Base-by-base conservation (phyloP, 495 filamentous ascomycete genomes). In the Aspergillus affinis region DNA sequence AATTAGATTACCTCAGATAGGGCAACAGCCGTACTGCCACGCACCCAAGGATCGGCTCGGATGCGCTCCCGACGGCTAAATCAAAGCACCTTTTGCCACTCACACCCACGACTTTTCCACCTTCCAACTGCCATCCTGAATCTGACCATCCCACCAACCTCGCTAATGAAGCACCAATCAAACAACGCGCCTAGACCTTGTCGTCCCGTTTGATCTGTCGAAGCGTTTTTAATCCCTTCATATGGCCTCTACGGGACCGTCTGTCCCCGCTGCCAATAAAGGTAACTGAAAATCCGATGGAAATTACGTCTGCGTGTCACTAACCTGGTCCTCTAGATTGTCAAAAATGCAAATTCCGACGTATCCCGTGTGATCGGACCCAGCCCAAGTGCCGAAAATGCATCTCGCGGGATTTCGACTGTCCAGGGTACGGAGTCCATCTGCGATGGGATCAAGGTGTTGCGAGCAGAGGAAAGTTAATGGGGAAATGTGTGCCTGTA, bases 301-400 rank as follows among this genome's bases (percentile, higher is more conserved):
- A 32, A 30, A 10, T 19, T 20, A 7, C 27, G 18, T 45, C 53
- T 36, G 18, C 44, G 10, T 41, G n/a, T 6, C 46, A 23, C 32
- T 32, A 30, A 19, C n/a, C 29, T 44, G 23, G 19, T 13, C 29
- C 26, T 17, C 21, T 10, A 61, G 68, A 70, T 57, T 81, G 78
- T 57, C 72, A 76, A 51, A 77, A 71, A 65, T 81, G 82, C 59
- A 81, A 78, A 21, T 71, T 69, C 3, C 78, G 78, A 54, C 78
- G 82, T n/a, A 76, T 80, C 13, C 78, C 80, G 32, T 85, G 82
- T 60, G 82, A 85, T 60, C 57, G 65, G 49, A 58, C 63, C 12
- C 50, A 63, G 18, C 63, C 65, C 5, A 48, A 32, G 17, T 72
- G 69, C 47, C 36, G 49, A 13, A 72, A 72, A 65, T 72, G 67